Base-by-base conservation (phyloP, 2,329 filamentous ascomycete genomes). In the Cylindrodendrum hubeiense region DNA sequence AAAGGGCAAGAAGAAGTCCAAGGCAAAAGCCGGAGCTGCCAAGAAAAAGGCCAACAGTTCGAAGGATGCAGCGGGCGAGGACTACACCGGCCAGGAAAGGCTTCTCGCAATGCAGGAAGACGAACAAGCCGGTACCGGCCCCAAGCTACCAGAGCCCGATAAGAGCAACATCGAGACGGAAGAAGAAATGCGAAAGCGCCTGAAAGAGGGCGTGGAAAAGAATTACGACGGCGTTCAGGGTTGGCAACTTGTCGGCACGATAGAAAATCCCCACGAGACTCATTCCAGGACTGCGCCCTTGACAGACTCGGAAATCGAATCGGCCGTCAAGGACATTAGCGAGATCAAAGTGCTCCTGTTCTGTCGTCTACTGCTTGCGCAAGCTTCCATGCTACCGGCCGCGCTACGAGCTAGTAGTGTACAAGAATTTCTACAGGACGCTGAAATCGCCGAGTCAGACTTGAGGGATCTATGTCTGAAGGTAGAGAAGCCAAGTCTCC, bases 261-360 rank as follows among this genome's bases (percentile, higher is more conserved):
- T 75, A 17, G 71, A 73, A 8, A 77, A 72, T 15, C 74, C 75
- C 3, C 22, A 65, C 1, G 71, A 76, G 46, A 76, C 73, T 3
- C 60, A 57, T 33, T 60, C 66, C 0, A 74, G 60, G 34, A 76
- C 71, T 15, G 74, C 73, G 6, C 74, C 75, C 0, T 72, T 77
- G 69, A 66, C 63, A 1, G 28, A 69, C 3, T 65, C 71, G 7
- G 74, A 77, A 56, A 68, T 76, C 5, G 68, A 77, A 8, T 60
- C 63, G 2, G 28, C 67, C 5, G 55, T 75, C 33, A 63, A 46
- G 0, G 74, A 77, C 8, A 72, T 76, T 2, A 57, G 63, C 24
- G 71, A 77, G 62, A 76, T 76, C n/a, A 77, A 77, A 17, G 60
- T 73, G 0, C 60, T 77, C 2, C 47, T 77, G 0, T 72, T 77